A percentile compares a stretch with the other conserved stretches of the same genome.
phyloP scores from a whole-genome alignment of 768 basidiomycete species.

The Kwoniella mangroviensis region DNA sequence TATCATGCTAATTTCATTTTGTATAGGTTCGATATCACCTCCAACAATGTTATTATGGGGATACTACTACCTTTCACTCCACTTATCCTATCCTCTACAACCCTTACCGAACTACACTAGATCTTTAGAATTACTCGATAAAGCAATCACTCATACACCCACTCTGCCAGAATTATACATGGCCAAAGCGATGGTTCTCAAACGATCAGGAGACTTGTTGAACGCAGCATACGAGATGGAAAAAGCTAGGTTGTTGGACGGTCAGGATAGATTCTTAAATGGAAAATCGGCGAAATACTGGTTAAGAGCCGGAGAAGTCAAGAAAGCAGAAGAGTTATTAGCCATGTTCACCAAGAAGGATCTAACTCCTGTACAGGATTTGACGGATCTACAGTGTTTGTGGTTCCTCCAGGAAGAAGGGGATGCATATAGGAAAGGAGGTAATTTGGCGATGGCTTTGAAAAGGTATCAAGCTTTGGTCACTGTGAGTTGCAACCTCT shows the following conservation, averaged over 20 bases:
- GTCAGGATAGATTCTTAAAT: constrained; percentile 94
- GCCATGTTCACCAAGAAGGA: constrained; percentile 98
- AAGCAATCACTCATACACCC: constrained; percentile 81
- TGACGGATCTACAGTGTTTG: constrained; percentile 94
- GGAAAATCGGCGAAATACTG: constrained; percentile 91
- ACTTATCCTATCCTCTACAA: constrained; percentile 62
- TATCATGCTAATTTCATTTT: constrained; percentile 12
- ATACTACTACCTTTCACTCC: constrained; percentile 89
- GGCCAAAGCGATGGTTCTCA: constrained; percentile 79
- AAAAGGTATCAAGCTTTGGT: constrained; percentile 80
- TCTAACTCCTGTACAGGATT: constrained; percentile 72
- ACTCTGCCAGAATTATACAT: constrained; percentile 88
- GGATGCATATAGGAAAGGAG: constrained; percentile 68
- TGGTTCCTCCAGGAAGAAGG: constrained; percentile 84
- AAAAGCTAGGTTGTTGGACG: constrained; percentile 81
- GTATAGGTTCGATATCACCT: constrained; percentile 60
- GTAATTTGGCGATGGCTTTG: constrained; percentile 75
- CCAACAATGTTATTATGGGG: constrained; percentile 92
- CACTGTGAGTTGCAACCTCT: constrained; percentile 63
- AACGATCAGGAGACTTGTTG: constrained; percentile 77
- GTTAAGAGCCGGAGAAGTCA: constrained; percentile 76
- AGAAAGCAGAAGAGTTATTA: constrained; percentile 73
- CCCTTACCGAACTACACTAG: constrained; percentile 43
- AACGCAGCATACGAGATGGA: constrained; percentile 78
- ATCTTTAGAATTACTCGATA: constrained; percentile 63